Evolutionary conservation across 345 rosid species (phyloP).

Genomic region (Acer yangbiense): DNA sequence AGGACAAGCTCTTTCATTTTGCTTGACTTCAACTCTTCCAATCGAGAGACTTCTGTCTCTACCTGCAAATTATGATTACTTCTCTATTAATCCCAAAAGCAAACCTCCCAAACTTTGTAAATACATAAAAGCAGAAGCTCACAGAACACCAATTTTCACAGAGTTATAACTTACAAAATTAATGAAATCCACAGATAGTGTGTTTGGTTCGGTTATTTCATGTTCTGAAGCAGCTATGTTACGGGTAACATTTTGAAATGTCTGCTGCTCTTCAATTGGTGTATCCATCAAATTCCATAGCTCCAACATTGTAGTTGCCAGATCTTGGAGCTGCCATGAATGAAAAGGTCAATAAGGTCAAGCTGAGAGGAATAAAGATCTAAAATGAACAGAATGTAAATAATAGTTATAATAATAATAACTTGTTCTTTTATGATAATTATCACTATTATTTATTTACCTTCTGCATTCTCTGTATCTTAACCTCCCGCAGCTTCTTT

Average conservation of each 20-base stretch:
- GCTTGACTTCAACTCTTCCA: conserved; percentile 89
- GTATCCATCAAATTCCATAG: conserved; percentile 99
- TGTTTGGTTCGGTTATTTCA: conserved; percentile 86
- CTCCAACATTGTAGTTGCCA: conserved; percentile 87
- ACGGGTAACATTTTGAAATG: conserved; percentile 83
- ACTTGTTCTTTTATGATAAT: not conserved
- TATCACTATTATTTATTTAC: conserved; percentile 39
- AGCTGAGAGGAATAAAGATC: not conserved
- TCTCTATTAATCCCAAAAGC: conserved; percentile 8
- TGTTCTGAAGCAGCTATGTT: conserved; percentile 95
- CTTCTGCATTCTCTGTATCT: conserved; percentile 88
- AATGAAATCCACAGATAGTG: conserved; percentile 77
- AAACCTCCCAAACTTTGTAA: conserved; percentile 8
- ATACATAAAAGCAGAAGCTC: conserved; percentile 5
- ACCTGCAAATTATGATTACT: conserved; percentile 53
- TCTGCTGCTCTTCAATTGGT: conserved; percentile 92
- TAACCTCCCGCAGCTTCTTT: conserved; percentile 60
- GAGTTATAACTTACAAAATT: conserved; percentile 61
- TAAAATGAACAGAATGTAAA: not conserved
- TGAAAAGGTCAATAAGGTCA: conserved; percentile 16
- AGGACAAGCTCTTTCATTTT: conserved; percentile 97
- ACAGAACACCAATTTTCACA: conserved; percentile 1
- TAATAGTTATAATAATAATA: conserved; percentile 9
- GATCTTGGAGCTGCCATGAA: conserved; percentile 87
- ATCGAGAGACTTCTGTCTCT: conserved; percentile 79